Evolutionary conservation across 2,329 filamentous ascomycete species (phyloP), one percentile per base, ranked within the genome.

Genomic region (Paradendryphiella salina): DNA sequence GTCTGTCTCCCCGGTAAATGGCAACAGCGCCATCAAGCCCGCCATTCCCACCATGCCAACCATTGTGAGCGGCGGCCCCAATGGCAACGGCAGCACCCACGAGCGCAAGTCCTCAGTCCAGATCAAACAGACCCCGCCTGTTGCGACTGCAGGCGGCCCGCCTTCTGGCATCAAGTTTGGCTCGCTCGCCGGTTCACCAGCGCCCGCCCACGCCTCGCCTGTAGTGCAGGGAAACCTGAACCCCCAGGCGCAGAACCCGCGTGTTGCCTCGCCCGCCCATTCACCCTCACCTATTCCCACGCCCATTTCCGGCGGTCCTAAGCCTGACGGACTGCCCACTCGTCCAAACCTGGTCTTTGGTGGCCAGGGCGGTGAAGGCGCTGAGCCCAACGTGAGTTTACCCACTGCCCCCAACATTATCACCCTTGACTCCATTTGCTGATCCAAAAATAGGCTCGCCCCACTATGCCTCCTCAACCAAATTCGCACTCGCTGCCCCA

Each of bases 281-380:
- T 96, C 93, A 37, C 94, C 94, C 3, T 93, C 90, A 34, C 94
- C 94, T 4, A 97, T 97, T 64, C 93, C 94, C 26, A 89, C 93
- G 74, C 90, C 91, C 46, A 86, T 87, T 28, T 94, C 91, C 67
- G 90, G 91, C 63, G 90, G 86, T 47, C 80, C 90, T 66, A 92
- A 92, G 63, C 90, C 91, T 36, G 87, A 90, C 28, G 83, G 83
- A 58, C 82, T 90, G 59, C 81, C 86, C 61, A 85, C 85, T 59
- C 85, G 87, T 61, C 83, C 83, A 67, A 85, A 87, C 73, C 83
- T 89, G 44, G 83, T 79, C 63, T 96, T 79, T 63, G 96, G 96
- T 78, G 92, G 92, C 60, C 92, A 88, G 75, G 85, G 82, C 64
- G 86, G 85, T 66, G 89, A 95, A 70, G 70, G 75, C 42, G 75